Evolutionary conservation across 306 rosid species (phyloP).

Genomic region (Adenanthera pavonina): DNA sequence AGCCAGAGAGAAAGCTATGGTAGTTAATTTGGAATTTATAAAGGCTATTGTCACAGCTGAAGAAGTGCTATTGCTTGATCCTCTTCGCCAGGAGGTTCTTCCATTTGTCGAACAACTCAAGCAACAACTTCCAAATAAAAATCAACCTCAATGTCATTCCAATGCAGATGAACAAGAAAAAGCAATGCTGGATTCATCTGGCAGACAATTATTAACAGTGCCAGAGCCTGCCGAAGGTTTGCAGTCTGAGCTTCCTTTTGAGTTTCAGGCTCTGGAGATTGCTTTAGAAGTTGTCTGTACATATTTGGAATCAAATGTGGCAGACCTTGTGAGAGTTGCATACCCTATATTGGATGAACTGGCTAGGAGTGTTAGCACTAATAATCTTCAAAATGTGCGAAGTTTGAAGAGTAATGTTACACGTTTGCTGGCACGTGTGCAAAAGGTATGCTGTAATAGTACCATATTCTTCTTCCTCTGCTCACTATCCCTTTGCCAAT

Average conservation of each 20-base stretch:
- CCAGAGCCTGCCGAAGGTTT: slow-evolving; percentile 66
- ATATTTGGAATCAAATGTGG: slow-evolving; percentile 73
- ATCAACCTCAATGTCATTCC: slow-evolving; percentile 53
- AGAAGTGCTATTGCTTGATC: slow-evolving; percentile 68
- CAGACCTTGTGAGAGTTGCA: slow-evolving; percentile 85
- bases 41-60: slow-evolving; percentile 69
- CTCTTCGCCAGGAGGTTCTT: slow-evolving; percentile 65
- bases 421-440: slow-evolving; percentile 86
- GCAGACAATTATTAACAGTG: slow-evolving; percentile 13
- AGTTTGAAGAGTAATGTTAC: slow-evolving; percentile 96
- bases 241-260: slow-evolving; percentile 87
- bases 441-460: slow-evolving; percentile 63
- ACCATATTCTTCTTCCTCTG: neutral
- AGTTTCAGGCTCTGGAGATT: slow-evolving; percentile 93
- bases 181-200: slow-evolving; percentile 40
- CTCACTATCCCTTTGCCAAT: slow-evolving; percentile 10
- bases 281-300: slow-evolving; percentile 91
- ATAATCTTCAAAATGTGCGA: slow-evolving; percentile 89
- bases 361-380: slow-evolving; percentile 92
- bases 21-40: slow-evolving; percentile 70
- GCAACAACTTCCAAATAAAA: slow-evolving; percentile 58
- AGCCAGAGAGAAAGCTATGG: slow-evolving; percentile 84
- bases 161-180: slow-evolving; percentile 49
- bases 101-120: slow-evolving; percentile 71
- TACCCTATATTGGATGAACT: slow-evolving; percentile 92